Evolutionary conservation across 495 filamentous ascomycete species (phyloP).

Genomic region (Aspergillus steynii): DNA sequence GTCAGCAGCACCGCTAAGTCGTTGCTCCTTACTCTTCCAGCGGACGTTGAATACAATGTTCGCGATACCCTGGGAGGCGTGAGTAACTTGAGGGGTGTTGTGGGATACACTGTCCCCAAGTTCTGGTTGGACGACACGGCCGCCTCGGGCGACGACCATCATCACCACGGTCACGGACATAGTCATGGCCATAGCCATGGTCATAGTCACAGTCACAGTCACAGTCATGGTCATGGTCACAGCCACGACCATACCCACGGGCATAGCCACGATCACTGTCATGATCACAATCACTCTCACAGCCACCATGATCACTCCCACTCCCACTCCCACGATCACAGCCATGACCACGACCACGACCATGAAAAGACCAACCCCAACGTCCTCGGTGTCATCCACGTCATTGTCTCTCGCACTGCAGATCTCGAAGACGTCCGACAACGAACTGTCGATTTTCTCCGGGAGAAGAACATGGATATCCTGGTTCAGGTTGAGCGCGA

Average conservation of each 20-base stretch:
- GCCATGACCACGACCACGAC: constrained; percentile 26
- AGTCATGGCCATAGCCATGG: constrained; percentile 27
- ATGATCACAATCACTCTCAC: constrained; percentile 14
- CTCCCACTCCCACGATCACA: constrained; percentile 21
- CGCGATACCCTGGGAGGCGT: constrained; percentile 84
- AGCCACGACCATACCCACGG: constrained; percentile 28
- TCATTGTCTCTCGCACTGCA: constrained; percentile 66
- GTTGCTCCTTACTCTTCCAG: constrained; percentile 80
- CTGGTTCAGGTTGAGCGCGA: constrained; percentile 77
- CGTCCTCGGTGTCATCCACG: constrained; percentile 77
- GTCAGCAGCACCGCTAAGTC: constrained; percentile 81
- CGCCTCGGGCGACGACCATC: constrained; percentile 28
- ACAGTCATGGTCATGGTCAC: constrained; percentile 20
- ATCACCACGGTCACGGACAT: constrained; percentile 21
- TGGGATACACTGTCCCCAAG: constrained; percentile 80
- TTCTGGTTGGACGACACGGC: constrained; percentile 89
- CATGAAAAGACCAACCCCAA: constrained; percentile 42
- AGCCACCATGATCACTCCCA: constrained; percentile 19
- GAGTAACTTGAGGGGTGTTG: constrained; percentile 78
- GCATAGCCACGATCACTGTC: constrained; percentile 18
- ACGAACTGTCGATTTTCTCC: constrained; percentile 58
- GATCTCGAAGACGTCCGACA: constrained; percentile 78
- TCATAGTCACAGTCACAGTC: constrained; percentile 21
- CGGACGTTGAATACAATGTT: constrained; percentile 83
- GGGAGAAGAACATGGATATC: constrained; percentile 64